Evolutionary conservation across 2,329 filamentous ascomycete genomes (phyloP).

Genomic region (Scorias spongiosa): DNA sequence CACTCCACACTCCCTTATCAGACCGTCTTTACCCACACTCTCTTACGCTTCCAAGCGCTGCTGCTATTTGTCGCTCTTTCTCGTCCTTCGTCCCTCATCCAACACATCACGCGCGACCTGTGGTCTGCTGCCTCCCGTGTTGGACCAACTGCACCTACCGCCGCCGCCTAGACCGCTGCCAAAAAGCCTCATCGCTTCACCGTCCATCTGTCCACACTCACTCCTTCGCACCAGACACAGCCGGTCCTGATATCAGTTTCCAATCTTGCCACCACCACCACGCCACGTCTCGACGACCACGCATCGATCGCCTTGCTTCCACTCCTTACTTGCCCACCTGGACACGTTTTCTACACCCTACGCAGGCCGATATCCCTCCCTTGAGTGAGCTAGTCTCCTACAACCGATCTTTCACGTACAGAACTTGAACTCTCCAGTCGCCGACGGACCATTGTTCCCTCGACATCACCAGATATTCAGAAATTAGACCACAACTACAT

Average conservation of each 20-base stretch:
- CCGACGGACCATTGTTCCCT: neutral
- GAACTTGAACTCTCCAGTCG: no score
- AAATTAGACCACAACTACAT: conserved; percentile 1
- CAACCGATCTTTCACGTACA: neutral
- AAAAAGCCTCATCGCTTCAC: neutral
- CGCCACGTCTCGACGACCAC: neutral
- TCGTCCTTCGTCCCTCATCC: neutral
- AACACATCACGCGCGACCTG: neutral
- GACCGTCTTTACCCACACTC: neutral
- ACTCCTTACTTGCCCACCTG: neutral
- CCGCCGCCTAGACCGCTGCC: neutral
- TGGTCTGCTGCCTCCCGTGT: neutral
- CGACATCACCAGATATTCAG: neutral
- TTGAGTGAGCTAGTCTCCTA: neutral
- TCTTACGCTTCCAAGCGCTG: neutral
- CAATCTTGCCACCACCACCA: neutral
- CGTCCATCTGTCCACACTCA: neutral
- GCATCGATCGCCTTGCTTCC: neutral
- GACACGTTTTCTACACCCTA: neutral
- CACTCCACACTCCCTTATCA: no score
- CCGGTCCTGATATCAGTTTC: neutral
- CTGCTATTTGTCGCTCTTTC: neutral
- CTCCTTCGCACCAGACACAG: neutral
- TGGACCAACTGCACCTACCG: neutral
- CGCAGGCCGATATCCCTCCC: neutral